Evolutionary conservation across 148 eudicot genomes (phyloP).

Genomic region (Silene latifolia): DNA sequence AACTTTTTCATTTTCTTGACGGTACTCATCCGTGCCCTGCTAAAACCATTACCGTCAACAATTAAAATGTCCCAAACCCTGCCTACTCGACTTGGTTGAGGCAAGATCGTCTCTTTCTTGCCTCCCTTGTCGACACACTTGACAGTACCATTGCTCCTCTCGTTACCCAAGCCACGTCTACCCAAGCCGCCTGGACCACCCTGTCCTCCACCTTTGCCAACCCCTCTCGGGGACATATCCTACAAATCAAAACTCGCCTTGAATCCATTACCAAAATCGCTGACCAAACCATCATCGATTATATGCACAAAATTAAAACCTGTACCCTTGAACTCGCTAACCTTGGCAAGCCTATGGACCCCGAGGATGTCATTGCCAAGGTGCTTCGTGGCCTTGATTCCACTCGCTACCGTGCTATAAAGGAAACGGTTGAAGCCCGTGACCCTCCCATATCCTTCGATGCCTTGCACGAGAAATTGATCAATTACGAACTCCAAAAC

Average conservation of each 20-base stretch:
- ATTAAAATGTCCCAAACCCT: neutral
- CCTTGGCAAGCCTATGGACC: no score
- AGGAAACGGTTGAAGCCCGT: no score
- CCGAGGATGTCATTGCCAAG: no score
- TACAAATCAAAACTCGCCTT: neutral
- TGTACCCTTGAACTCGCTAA: neutral
- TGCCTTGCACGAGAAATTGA: no score
- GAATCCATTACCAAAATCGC: neutral
- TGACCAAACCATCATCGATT: neutral
- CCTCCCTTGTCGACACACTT: neutral
- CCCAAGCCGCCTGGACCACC: neutral
- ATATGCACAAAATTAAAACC: neutral
- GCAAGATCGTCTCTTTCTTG: neutral
- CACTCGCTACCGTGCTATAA: no score
- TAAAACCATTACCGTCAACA: neutral
- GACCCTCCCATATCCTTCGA: no score
- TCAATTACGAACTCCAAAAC: neutral
- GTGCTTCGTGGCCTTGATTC: no score
- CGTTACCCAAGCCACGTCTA: neutral
- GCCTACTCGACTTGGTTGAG: neutral
- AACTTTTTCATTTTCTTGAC: neutral
- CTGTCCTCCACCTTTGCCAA: neutral
- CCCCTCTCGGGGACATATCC: neutral
- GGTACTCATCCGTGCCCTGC: neutral
- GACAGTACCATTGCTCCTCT: neutral